Evolutionary conservation across 345 rosid genomes (phyloP).

Genomic region (Eucalyptus victrix): DNA sequence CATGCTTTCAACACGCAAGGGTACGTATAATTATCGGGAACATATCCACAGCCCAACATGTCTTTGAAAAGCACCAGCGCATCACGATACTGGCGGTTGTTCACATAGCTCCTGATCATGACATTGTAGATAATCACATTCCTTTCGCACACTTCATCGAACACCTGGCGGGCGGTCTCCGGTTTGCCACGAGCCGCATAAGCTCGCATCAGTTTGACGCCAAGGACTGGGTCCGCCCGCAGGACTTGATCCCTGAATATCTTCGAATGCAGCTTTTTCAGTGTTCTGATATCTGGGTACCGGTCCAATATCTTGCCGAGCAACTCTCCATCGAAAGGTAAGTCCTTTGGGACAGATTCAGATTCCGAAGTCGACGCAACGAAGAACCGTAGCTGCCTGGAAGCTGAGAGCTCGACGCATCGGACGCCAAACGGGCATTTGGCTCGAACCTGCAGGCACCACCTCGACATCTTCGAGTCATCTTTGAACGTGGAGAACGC

Average conservation of each 20-base stretch:
- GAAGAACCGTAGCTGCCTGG: background rate
- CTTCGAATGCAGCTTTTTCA: background rate
- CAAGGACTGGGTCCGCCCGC: background rate
- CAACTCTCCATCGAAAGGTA: background rate
- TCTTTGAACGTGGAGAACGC: background rate
- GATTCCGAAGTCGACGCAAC: background rate
- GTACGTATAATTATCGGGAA: background rate
- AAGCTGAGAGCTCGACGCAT: background rate
- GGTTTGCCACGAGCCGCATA: background rate
- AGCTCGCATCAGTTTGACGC: background rate
- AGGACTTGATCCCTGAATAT: background rate
- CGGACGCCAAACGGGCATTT: background rate
- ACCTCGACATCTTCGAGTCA: background rate
- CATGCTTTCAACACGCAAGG: constrained; percentile 3
- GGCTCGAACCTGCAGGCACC: background rate
- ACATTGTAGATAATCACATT: constrained; percentile 1
- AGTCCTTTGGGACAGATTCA: background rate
- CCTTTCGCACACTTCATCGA: background rate
- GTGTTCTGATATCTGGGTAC: background rate
- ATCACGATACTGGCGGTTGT: background rate
- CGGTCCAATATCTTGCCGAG: background rate
- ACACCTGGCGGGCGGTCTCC: background rate
- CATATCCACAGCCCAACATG: background rate
- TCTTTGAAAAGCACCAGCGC: background rate
- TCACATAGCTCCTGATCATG: background rate